Conservation (phyloP, 169 alveolate species). For the Sarcocystis neurona region DNA sequence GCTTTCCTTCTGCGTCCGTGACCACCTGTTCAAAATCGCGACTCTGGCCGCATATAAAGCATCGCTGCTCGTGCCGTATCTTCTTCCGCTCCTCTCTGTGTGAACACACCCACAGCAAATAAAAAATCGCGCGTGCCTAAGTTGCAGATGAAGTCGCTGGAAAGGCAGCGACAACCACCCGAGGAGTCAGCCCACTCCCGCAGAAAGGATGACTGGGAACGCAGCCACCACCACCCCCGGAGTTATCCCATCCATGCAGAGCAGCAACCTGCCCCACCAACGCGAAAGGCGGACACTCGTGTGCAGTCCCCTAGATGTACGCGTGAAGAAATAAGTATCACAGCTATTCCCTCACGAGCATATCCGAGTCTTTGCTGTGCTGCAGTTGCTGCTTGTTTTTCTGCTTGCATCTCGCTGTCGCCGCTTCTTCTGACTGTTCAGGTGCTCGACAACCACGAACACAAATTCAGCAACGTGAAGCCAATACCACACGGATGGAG, state of each 20-base stretch:
- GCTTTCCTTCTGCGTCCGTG: constrained; percentile 76
- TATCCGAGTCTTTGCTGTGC: too few relatives aligned
- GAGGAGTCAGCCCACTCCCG: background rate
- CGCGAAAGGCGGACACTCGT: too few relatives aligned
- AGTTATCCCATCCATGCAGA: background rate
- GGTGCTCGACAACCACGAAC: too few relatives aligned
- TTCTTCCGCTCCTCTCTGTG: constrained; percentile 77
- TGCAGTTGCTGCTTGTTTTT: too few relatives aligned
- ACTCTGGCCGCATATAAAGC: constrained; percentile 87
- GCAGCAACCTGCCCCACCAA: too few relatives aligned
- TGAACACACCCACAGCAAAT: constrained; percentile 3
- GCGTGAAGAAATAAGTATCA: too few relatives aligned
- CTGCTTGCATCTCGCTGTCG: too few relatives aligned
- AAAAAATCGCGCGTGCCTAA: background rate
- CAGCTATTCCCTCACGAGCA: too few relatives aligned
- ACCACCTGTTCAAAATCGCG: constrained; percentile 72
- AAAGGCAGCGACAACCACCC: background rate
- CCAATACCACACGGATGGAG: too few relatives aligned
- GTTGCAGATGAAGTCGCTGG: background rate
- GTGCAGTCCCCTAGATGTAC: too few relatives aligned
- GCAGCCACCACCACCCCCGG: background rate
- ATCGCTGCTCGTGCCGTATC: constrained; percentile 83
- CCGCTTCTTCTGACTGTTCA: too few relatives aligned
- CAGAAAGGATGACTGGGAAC: background rate
- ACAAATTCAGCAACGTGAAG: too few relatives aligned